Base-by-base conservation (phyloP, 1,139 yeast species). In the Geotrichum reessii region DNA sequence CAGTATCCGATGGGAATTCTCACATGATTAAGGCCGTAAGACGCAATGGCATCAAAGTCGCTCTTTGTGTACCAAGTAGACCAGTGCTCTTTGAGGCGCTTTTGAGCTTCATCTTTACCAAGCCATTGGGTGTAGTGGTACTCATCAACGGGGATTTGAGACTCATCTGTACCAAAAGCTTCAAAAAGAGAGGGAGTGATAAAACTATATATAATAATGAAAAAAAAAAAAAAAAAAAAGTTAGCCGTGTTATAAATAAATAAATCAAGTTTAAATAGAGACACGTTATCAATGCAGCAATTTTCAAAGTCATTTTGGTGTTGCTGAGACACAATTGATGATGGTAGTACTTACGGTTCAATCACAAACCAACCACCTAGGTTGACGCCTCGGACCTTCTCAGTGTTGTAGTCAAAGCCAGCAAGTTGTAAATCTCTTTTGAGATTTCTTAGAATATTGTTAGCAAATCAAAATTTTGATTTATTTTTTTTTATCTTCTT, bases 1-100 rank as follows among this genome's bases (percentile, higher is more conserved):
- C 99, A 92, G 76, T 92, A 93, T 7, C 98, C 98, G 62, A 92
- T 82, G 28, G 98, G 98, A 61, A 92, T 86, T 67, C 98, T 82
- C 44, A 89, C 97, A 62, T 86, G 78, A 74, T 92, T 92, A 66
- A 92, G 79, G 0, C 97, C 97, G 65, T 81, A 80, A 11, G 66
- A 64, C 37, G 80, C 78, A 59, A 93, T 88, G 59, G 78, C 74
- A 55, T 72, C 63, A 66, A 92, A 84, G 72, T 92, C 99, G 37
- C 75, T 73, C 69, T 88, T 95, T 2, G 86, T 83, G 71, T 84
- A 82, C 86, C 90, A 92, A 12, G 87, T 75, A 52, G 75, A 71
- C 97, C 97, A 93, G 74, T 92, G 99, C 27, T 77, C 65, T 55
- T 78, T 73, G 63, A 92, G 77, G 44, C 84, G 75, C 2, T 70